Conservation (phyloP, 2,329 filamentous ascomycete species). For the Fusarium aywerte region DNA sequence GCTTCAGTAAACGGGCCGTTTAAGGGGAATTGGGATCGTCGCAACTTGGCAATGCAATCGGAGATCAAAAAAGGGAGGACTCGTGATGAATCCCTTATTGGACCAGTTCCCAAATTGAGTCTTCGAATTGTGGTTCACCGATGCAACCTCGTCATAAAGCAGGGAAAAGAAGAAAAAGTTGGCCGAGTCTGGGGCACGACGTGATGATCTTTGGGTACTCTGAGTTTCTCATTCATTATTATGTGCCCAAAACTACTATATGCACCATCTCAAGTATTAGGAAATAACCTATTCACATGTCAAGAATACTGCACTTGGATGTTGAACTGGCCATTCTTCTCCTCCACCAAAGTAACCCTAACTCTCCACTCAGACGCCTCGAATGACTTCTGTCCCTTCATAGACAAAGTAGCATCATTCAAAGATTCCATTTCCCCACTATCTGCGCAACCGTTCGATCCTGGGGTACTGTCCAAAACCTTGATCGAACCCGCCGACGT, state of each 20-base stretch:
- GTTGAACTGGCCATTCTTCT: neutral
- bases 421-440: slow-evolving; percentile 38
- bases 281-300: neutral
- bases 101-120: slow-evolving; percentile 1
- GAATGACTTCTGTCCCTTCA: slow-evolving; percentile 7
- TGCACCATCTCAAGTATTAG: too few relatives aligned
- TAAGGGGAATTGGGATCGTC: slow-evolving; percentile 15
- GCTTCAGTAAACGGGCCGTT: slow-evolving; percentile 25
- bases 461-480: slow-evolving; percentile 49
- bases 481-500: slow-evolving; percentile 49
- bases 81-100: slow-evolving; percentile 4
- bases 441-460: slow-evolving; percentile 44
- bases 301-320: slow-evolving; percentile 1
- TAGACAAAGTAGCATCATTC: slow-evolving; percentile 49
- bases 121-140: neutral
- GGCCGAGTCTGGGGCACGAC: neutral
- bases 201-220: neutral
- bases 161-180: neutral
- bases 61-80: neutral
- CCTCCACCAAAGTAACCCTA: slow-evolving; percentile 20
- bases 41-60: neutral
- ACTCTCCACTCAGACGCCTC: slow-evolving; percentile 26
- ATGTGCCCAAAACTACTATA: too few relatives aligned
- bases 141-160: slow-evolving; percentile 5
- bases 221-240: too few relatives aligned